Percentiles rank a stretch among this genome's conserved stretches.
Conservation (phyloP, 192 early-diverging fungal species). For the Mortierella hygrophila region DNA sequence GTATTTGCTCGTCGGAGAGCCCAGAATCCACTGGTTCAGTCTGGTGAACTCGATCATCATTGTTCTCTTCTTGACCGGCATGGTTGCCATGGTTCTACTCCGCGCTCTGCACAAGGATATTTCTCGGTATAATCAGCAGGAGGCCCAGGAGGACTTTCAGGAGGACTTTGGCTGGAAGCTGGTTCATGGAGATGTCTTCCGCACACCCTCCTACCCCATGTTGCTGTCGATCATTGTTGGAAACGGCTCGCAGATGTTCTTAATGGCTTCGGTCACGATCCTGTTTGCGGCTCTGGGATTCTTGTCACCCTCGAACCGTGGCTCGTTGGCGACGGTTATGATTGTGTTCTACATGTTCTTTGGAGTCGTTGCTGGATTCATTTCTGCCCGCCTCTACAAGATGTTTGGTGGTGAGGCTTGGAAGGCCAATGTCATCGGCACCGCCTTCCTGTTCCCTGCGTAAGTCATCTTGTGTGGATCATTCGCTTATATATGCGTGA, state of each 20-base stretch:
- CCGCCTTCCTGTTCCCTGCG: slow-evolving; percentile 85
- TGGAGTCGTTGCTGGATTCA: slow-evolving; percentile 89
- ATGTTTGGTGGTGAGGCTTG: slow-evolving; percentile 93
- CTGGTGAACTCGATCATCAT: slow-evolving; percentile 95
- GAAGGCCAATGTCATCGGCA: slow-evolving; percentile 86
- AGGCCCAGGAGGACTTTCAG: slow-evolving; percentile 78
- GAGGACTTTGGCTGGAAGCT: slow-evolving; percentile 99
- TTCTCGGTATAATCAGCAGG: slow-evolving; percentile 87
- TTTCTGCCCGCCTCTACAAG: slow-evolving; percentile 92
- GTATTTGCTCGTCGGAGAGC: slow-evolving; percentile 89
- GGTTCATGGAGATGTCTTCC: slow-evolving; percentile 98
- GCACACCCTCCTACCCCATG: slow-evolving; percentile 82
- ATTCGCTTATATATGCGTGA: not conserved
- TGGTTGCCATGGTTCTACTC: slow-evolving; percentile 92
- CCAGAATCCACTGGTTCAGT: slow-evolving; percentile 96
- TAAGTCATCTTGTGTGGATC: slow-evolving; percentile 50
- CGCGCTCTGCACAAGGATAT: slow-evolving; percentile 93
- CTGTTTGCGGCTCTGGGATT: slow-evolving; percentile 96
- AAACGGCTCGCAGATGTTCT: slow-evolving; percentile 85
- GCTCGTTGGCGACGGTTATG: slow-evolving; percentile 94
- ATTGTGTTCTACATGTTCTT: slow-evolving; percentile 93
- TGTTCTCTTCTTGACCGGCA: slow-evolving; percentile 90
- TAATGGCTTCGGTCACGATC: slow-evolving; percentile 78
- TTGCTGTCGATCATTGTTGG: slow-evolving; percentile 86
- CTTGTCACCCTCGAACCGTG: slow-evolving; percentile 91